Evolutionary conservation across 108 stramenopile species (phyloP).

Genomic region (Aurantiochytrium sp.): DNA sequence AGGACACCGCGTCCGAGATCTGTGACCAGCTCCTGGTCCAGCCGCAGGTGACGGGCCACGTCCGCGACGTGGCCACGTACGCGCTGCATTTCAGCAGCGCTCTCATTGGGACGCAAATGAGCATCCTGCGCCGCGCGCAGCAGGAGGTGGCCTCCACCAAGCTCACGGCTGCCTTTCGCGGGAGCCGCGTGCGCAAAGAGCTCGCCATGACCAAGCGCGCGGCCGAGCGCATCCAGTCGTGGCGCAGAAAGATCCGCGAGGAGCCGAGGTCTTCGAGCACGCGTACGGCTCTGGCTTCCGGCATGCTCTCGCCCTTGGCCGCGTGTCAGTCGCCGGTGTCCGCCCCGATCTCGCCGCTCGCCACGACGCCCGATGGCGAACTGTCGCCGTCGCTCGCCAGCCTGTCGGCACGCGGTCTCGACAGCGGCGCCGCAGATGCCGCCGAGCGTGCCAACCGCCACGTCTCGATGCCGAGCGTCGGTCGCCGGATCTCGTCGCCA

Average conservation of each 20-base stretch:
- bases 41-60: conserved; percentile 17
- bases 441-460: too few species aligned
- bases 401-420: too few species aligned
- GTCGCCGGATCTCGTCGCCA: too few species aligned
- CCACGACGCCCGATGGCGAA: neutral
- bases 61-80: conserved; percentile 21
- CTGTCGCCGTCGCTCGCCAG: too few species aligned
- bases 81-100: neutral
- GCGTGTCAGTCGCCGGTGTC: neutral
- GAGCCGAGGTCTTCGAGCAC: too few species aligned
- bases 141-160: neutral
- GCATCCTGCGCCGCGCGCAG: neutral
- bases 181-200: neutral
- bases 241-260: neutral
- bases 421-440: too few species aligned
- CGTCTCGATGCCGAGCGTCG: too few species aligned
- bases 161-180: neutral
- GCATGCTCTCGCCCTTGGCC: too few species aligned
- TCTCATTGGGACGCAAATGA: neutral
- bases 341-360: neutral
- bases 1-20: neutral
- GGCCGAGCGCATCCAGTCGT: conserved; percentile 5
- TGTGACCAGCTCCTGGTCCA: neutral
- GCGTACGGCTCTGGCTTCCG: too few species aligned
- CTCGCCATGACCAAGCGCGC: neutral